Conservation (phyloP, 2,329 filamentous ascomycete species). For the Cladosporium velox region DNA sequence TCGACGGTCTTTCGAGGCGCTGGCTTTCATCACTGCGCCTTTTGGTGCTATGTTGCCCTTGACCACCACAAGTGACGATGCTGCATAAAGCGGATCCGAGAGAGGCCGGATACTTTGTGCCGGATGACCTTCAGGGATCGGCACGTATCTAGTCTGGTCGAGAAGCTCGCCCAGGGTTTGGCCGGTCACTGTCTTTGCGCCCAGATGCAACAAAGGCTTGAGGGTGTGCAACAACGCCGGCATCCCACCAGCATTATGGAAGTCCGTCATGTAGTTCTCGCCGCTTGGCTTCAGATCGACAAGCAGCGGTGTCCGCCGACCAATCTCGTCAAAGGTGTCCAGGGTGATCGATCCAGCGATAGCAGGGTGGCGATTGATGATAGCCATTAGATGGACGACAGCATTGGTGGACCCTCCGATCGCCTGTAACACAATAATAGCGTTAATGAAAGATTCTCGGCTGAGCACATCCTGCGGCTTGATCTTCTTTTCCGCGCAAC, state of each 20-base stretch:
- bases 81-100: slow-evolving; percentile 47
- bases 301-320: slow-evolving; percentile 49
- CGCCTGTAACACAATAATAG: slow-evolving; percentile 48
- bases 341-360: slow-evolving; percentile 49
- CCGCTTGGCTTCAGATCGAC: slow-evolving; percentile 56
- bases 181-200: slow-evolving; percentile 50
- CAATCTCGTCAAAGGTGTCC: slow-evolving; percentile 52
- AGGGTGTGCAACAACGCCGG: slow-evolving; percentile 50
- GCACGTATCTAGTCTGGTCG: slow-evolving; percentile 42
- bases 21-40: slow-evolving; percentile 54
- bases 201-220: slow-evolving; percentile 49
- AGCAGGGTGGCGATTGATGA: slow-evolving; percentile 53
- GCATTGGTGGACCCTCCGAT: slow-evolving; percentile 50
- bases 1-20: slow-evolving; percentile 50
- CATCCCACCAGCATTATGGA: slow-evolving; percentile 57
- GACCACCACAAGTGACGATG: slow-evolving; percentile 50
- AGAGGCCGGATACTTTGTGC: slow-evolving; percentile 49
- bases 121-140: slow-evolving; percentile 46
- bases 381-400: slow-evolving; percentile 48
- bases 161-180: slow-evolving; percentile 51
- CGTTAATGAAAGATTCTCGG: slow-evolving; percentile 52
- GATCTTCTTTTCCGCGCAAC: slow-evolving; percentile 39
- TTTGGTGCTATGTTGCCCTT: slow-evolving; percentile 52
- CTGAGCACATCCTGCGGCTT: slow-evolving; percentile 49
- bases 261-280: slow-evolving; percentile 57